Evolutionary conservation across 1,284 basidiomycete genomes (phyloP).

Genomic region (Ceratobasidium sp.): DNA sequence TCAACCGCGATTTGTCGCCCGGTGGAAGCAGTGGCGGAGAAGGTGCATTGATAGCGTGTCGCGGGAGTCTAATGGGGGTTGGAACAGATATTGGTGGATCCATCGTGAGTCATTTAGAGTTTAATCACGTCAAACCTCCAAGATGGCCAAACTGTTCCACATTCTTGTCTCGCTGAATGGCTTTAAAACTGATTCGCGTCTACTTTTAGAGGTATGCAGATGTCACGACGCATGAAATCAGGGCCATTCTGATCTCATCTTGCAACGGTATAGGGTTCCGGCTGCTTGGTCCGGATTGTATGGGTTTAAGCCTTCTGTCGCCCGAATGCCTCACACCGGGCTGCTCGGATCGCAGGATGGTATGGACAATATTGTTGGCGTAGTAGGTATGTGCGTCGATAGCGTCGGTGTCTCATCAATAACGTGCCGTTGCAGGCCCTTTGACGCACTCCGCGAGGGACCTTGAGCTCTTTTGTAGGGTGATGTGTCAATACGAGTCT

Average conservation of each 20-base stretch:
- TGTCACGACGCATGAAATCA: neutral
- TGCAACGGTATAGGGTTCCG: constrained; percentile 49
- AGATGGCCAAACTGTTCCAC: neutral
- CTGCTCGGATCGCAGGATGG: constrained; percentile 60
- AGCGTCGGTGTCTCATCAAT: constrained; percentile 48
- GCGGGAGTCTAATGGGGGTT: constrained; percentile 63
- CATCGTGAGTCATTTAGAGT: constrained; percentile 42
- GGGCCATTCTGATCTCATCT: neutral
- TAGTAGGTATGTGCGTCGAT: constrained; percentile 20
- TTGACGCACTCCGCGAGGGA: constrained; percentile 60
- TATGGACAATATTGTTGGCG: constrained; percentile 54
- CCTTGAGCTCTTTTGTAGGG: constrained; percentile 59
- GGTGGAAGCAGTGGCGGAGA: constrained; percentile 72
- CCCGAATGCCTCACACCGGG: constrained; percentile 59
- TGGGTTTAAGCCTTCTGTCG: constrained; percentile 61
- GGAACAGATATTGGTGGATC: constrained; percentile 61
- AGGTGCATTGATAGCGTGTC: constrained; percentile 64
- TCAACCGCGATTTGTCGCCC: constrained; percentile 59
- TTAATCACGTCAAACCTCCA: too few relatives aligned
- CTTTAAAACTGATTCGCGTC: neutral
- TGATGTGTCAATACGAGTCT: constrained; percentile 59
- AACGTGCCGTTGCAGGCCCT: constrained; percentile 58
- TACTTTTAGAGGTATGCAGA: neutral
- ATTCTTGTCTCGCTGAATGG: neutral
- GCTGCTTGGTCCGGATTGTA: constrained; percentile 61